These are phyloP conservation scores for Pulveroboletus sp. DNA, from an alignment of 768 basidiomycete genomes.

Conservation along the genomic window DNA sequence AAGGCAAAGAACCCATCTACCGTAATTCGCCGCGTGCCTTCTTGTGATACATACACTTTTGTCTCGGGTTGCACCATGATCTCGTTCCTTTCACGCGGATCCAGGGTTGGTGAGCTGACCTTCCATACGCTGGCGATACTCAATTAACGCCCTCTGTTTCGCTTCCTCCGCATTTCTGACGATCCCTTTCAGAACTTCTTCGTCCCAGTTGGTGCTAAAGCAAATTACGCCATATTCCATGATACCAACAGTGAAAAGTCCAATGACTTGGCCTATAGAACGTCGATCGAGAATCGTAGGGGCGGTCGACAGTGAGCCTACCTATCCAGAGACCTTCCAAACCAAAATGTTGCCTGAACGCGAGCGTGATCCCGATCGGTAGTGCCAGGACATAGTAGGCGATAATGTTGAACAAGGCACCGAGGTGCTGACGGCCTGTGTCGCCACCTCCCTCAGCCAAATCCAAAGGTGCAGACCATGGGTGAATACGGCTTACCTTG, in stretches of 20 bases:
- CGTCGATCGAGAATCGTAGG: slow-evolving; percentile 7
- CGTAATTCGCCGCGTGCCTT: neutral
- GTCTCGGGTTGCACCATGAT: neutral
- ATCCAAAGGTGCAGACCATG: too few relatives aligned
- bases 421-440: slow-evolving; percentile 58
- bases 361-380: slow-evolving; percentile 48
- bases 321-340: slow-evolving; percentile 52
- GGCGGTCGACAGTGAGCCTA: slow-evolving; percentile 5
- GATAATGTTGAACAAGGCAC: slow-evolving; percentile 67
- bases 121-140: slow-evolving; percentile 13
- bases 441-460: slow-evolving; percentile 3
- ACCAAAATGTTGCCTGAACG: slow-evolving; percentile 42
- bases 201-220: slow-evolving; percentile 46
- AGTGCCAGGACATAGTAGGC: slow-evolving; percentile 57
- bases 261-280: slow-evolving; percentile 61
- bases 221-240: slow-evolving; percentile 63
- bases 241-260: slow-evolving; percentile 64
- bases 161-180: slow-evolving; percentile 33
- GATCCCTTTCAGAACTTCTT: slow-evolving; percentile 39
- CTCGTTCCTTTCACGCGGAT: neutral
- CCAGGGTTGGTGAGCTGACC: slow-evolving; percentile 11
- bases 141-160: slow-evolving; percentile 25
- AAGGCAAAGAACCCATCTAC: too few relatives aligned
- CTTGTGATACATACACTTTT: neutral
- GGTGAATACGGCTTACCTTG: slow-evolving; percentile 31